Percentiles rank a stretch among this genome's conserved stretches.
These are phyloP conservation scores for Metarhizium guizhouense DNA, from an alignment of 2,329 filamentous ascomycete genomes.

Conservation along the genomic window DNA sequence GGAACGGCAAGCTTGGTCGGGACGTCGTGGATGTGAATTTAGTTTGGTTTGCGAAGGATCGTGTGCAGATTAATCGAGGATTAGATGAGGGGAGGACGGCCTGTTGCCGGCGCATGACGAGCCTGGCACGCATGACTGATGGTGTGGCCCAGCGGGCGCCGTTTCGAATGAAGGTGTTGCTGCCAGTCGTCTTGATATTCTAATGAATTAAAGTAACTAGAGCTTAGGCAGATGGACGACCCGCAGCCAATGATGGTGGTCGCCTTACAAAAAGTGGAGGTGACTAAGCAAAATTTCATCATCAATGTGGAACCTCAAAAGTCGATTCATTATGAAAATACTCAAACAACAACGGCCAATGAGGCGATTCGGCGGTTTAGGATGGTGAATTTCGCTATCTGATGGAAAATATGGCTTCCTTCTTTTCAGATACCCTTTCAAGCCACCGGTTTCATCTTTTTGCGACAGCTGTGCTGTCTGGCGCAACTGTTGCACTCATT, in stretches of 20 bases:
- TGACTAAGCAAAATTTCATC: conserved; percentile 4
- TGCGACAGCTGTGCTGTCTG: conserved; percentile 60
- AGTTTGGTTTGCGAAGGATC: conserved; percentile 18
- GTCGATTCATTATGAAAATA: neutral
- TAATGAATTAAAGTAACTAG: no score
- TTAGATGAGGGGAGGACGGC: conserved; percentile 8
- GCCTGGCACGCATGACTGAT: conserved; percentile 29
- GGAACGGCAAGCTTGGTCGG: conserved; percentile 36
- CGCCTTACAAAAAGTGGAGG: neutral
- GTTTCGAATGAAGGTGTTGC: neutral
- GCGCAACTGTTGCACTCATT: conserved; percentile 51
- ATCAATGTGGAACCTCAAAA: neutral
- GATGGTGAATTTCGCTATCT: conserved; percentile 4
- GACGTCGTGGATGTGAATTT: conserved; percentile 20
- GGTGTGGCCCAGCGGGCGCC: conserved; percentile 2
- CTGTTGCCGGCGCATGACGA: conserved; percentile 22
- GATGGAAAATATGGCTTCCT: conserved; percentile 29
- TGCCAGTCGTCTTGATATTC: neutral
- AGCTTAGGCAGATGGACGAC: no score
- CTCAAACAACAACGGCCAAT: neutral
- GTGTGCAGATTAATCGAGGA: conserved; percentile 13
- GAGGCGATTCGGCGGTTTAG: neutral
- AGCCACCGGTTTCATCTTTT: conserved; percentile 52
- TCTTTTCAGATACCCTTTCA: conserved; percentile 33
- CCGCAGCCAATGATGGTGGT: no score